phyloP scores from a whole-genome alignment of 345 rosid genomes.

The rapeseed (Brassica napus) region Da-Ae NC_063442.1:6825001-6825500 shows the following conservation, averaged over 20 bases:
- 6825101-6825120: neutral
- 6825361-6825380: neutral
- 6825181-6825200: neutral
- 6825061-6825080: too few relatives aligned
- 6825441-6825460: too few relatives aligned
- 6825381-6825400: neutral
- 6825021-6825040: neutral
- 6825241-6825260: neutral
- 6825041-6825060: neutral
- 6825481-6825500: too few relatives aligned
- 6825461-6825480: too few relatives aligned
- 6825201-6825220: neutral
- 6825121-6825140: too few relatives aligned
- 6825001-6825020: neutral
- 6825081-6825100: neutral
- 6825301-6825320: neutral
- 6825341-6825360: neutral
- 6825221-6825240: neutral
- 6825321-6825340: neutral
- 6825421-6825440: neutral
- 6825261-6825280: neutral
- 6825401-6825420: neutral
- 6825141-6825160: neutral
- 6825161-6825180: neutral
- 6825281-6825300: neutral